These are phyloP conservation scores for Lachancea nothofagi DNA, from an alignment of 805 yeast species.

Conservation along the genomic window DNA sequence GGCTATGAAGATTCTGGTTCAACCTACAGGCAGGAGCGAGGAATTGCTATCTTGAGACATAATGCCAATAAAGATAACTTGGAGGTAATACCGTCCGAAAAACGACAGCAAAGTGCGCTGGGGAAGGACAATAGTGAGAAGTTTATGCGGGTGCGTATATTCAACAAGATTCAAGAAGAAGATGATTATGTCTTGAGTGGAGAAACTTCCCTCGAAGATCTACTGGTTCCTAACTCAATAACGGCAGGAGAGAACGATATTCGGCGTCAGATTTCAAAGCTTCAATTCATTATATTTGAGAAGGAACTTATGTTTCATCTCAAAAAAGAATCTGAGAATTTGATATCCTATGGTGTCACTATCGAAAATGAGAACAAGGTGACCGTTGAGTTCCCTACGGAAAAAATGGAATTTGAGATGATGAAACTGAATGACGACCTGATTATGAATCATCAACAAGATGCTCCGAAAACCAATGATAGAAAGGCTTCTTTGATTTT, in stretches of 20 bases:
- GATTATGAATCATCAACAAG: constrained; percentile 36
- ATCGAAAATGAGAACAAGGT: constrained; percentile 60
- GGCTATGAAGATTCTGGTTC: constrained; percentile 94
- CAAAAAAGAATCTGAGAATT: constrained; percentile 63
- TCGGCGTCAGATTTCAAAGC: constrained; percentile 54
- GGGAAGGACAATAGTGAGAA: constrained; percentile 28
- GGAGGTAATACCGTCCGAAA: constrained; percentile 35
- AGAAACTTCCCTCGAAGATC: constrained; percentile 38
- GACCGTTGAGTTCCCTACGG: constrained; percentile 57
- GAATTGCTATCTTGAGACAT: constrained; percentile 65
- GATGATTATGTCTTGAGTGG: constrained; percentile 53
- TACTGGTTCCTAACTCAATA: constrained; percentile 13
- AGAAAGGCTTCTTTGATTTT: constrained; percentile 33
- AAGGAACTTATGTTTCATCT: constrained; percentile 80
- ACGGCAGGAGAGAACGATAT: constrained; percentile 33
- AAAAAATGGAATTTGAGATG: constrained; percentile 66
- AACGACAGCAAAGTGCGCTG: constrained; percentile 25
- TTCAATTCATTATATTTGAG: constrained; percentile 76
- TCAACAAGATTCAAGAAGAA: constrained; percentile 47
- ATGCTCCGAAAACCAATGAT: constrained; percentile 39
- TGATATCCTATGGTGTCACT: constrained; percentile 64
- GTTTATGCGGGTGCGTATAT: constrained; percentile 54
- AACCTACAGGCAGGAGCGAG: constrained; percentile 57
- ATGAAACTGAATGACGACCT: constrained; percentile 38
- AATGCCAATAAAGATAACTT: constrained; percentile 37